Evolutionary conservation across 192 early-diverging fungal species (phyloP), one percentile per base, ranked within the genome.

Genomic region (Coemansia reversa): DNA sequence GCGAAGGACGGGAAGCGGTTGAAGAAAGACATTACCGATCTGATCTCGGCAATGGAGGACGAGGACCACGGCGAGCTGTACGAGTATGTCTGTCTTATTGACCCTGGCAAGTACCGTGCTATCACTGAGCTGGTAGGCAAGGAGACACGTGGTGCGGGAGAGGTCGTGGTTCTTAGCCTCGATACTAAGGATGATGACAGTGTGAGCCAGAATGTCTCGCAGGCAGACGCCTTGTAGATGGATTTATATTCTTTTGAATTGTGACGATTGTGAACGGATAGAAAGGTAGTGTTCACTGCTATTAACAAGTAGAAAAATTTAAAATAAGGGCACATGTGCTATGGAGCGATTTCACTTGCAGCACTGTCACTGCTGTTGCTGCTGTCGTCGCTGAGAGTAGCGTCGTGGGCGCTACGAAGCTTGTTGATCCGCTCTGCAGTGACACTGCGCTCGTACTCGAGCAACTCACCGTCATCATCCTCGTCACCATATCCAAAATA

Each of bases 401-500:
- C 69, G n/a, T 71, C 72, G 54, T 74, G 65, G 5, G 65, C 58
- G 52, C 58, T 56, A 25, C 73, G 68, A 32, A 80, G 47, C 60
- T 55, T 65, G 12, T 48, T 11, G 7, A 70, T 75, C 14, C 76
- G 64, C 20, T 76, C 60, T 39, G 83, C 68, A 42, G 91, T 87
- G 45, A 84, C 80, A 51, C 85, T 83, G 16, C 83, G 69, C 70
- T 95, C 93, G 69, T 90, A 94, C 61, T 85, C 88, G 45, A 97
- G 67, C 55, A 97, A 72, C 33, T 79, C 64, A 7, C 90, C 92
- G 72, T 96, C 94, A 48, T 90, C 89, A 24, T 91, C 87, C 71
- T 97, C 95, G 68, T 97, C 94, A 49, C 90, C 83, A 69, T 95
- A 98, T 30, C 96, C 95, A 63, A 91, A 98, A 72, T 98, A 98